phyloP scores from a whole-genome alignment of 257 asterid genomes.

The Anisodus acutangulus region DNA sequence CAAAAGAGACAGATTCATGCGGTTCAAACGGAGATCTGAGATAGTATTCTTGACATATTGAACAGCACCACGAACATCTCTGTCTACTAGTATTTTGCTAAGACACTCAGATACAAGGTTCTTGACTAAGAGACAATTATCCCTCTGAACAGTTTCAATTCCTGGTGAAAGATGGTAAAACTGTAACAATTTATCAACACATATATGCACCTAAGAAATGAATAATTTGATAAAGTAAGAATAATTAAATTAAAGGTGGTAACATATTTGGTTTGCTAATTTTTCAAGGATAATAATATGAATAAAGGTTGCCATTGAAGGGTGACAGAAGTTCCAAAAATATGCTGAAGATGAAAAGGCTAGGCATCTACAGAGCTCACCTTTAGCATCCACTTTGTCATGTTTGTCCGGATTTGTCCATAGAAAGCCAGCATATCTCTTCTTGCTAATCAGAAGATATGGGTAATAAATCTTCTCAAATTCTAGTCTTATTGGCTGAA shows the following conservation, averaged over 20 bases:
- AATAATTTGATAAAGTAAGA: not conserved
- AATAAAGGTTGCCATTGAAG: not conserved
- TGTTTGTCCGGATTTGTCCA: constrained; percentile 95
- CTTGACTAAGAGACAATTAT: constrained; percentile 93
- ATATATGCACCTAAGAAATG: constrained; percentile 17
- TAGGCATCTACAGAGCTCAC: constrained; percentile 50
- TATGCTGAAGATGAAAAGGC: constrained; percentile 25
- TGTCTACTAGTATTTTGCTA: constrained; percentile 86
- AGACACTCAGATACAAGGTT: constrained; percentile 92
- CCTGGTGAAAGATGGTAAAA: constrained; percentile 52
- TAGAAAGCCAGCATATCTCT: constrained; percentile 98
- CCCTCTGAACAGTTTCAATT: constrained; percentile 93
- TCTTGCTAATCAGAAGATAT: constrained; percentile 91
- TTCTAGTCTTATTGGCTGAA: constrained; percentile 93
- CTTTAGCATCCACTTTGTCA: constrained; percentile 98
- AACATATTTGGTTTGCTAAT: not conserved
- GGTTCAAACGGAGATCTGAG: constrained; percentile 96
- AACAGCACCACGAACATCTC: constrained; percentile 95
- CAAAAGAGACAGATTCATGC: constrained; percentile 96
- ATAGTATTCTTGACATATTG: constrained; percentile 91
- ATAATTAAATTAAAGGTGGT: not conserved
- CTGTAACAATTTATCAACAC: constrained; percentile 26
- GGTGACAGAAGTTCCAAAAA: constrained; percentile 19
- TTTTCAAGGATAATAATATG: not conserved
- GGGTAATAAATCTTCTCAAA: constrained; percentile 97